phyloP scores from a whole-genome alignment of 1,284 basidiomycete genomes.

The Naganishia cerealis region DNA sequence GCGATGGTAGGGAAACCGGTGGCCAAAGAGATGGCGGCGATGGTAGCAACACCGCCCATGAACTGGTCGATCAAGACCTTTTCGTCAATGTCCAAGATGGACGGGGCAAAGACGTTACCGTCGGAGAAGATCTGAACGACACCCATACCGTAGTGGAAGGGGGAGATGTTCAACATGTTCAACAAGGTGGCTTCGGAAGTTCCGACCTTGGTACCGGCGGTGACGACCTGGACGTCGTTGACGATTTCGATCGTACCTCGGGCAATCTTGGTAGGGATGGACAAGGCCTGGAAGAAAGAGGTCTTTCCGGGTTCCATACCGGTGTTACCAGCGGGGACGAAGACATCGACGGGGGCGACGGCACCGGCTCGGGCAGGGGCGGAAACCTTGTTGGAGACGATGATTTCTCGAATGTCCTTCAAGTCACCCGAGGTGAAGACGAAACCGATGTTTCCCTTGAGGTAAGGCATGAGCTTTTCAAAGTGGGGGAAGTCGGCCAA shows the following conservation, averaged over 20 bases:
- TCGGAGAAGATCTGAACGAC: constrained; percentile 90
- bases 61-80: constrained; percentile 86
- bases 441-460: constrained; percentile 98
- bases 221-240: constrained; percentile 92
- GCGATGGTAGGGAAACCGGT: constrained; percentile 94
- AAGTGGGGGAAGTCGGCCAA: constrained; percentile 86
- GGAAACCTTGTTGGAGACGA: constrained; percentile 94
- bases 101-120: constrained; percentile 84
- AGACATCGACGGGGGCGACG: constrained; percentile 86
- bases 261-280: constrained; percentile 99
- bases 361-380: constrained; percentile 99
- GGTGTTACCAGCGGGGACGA: constrained; percentile 92
- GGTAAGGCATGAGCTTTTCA: constrained; percentile 91
- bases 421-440: constrained; percentile 93
- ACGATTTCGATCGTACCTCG: constrained; percentile 99
- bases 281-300: constrained; percentile 99
- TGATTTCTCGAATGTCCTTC: constrained; percentile 89
- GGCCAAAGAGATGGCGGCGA: constrained; percentile 93
- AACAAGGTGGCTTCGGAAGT: constrained; percentile 94
- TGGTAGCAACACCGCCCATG: constrained; percentile 87
- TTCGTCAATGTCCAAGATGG: constrained; percentile 93
- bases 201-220: constrained; percentile 88
- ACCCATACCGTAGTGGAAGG: constrained; percentile 98
- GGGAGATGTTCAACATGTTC: constrained; percentile 99
- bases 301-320: constrained; percentile 99